Evolutionary conservation across 2,329 filamentous ascomycete genomes (phyloP).

Genomic region (Ophiostoma perfectum): DNA sequence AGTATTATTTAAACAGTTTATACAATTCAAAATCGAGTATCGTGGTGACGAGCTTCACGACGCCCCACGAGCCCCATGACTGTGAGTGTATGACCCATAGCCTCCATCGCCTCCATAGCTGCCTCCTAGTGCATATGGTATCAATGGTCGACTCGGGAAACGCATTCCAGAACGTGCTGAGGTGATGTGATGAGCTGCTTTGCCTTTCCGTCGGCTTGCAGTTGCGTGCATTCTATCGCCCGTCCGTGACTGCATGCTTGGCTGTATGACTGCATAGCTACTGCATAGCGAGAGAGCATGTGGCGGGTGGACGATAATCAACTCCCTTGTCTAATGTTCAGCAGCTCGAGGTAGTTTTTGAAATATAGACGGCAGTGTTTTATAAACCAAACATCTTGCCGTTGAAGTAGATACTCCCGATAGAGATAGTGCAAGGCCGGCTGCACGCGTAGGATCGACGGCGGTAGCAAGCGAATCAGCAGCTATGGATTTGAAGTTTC

Average conservation of each 20-base stretch:
- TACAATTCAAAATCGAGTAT: background rate
- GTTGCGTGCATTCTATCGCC: background rate
- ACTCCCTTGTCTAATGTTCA: background rate
- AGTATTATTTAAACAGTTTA: background rate
- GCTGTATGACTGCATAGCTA: slow-evolving; percentile 1
- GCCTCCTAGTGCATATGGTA: background rate
- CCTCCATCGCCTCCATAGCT: background rate
- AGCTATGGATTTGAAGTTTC: slow-evolving; percentile 9
- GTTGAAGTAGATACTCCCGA: too few species aligned
- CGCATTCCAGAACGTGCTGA: slow-evolving; percentile 5
- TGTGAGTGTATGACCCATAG: background rate
- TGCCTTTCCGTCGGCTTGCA: background rate
- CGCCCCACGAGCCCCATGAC: background rate
- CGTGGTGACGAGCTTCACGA: background rate
- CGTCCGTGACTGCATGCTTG: background rate
- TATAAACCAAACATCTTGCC: too few species aligned
- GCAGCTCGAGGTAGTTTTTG: background rate
- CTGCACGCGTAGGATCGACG: background rate
- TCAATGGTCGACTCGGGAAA: background rate
- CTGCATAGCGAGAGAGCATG: background rate
- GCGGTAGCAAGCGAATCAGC: slow-evolving; percentile 4
- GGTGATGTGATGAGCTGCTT: background rate
- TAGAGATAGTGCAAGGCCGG: too few species aligned
- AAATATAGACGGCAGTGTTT: too few species aligned
- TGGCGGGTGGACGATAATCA: background rate